These are phyloP conservation scores for Penicillium sp. DNA, from an alignment of 2,329 filamentous ascomycete species.

Conservation along the genomic window DNA sequence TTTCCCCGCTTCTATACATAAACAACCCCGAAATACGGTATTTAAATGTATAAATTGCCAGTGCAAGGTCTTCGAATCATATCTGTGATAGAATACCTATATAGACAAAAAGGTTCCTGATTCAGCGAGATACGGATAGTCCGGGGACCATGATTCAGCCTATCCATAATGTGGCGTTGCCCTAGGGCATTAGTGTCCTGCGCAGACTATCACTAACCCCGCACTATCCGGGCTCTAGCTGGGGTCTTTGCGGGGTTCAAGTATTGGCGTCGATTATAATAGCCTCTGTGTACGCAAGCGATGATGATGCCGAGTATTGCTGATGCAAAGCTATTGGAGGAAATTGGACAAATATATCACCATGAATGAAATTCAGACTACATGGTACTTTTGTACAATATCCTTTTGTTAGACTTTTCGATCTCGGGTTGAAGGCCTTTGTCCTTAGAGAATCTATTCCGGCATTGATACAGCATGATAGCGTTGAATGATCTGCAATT, in stretches of 20 bases:
- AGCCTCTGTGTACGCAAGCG: background rate
- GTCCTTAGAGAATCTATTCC: too few relatives aligned
- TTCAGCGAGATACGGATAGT: background rate
- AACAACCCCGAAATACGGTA: background rate
- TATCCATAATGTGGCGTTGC: background rate
- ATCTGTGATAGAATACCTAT: background rate
- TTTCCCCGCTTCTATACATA: background rate
- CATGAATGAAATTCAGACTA: background rate
- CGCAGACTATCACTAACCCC: background rate
- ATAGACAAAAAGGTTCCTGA: background rate
- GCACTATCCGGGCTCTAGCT: background rate
- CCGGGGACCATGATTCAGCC: background rate
- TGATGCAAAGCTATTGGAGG: background rate
- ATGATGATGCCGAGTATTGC: background rate
- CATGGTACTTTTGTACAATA: background rate
- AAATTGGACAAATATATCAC: background rate
- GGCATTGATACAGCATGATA: too few relatives aligned
- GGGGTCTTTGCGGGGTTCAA: constrained; percentile 1
- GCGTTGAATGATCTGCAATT: too few relatives aligned
- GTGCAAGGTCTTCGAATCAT: background rate
- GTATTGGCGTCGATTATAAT: background rate
- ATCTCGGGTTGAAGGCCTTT: too few relatives aligned
- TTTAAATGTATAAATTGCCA: background rate
- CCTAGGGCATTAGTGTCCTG: background rate
- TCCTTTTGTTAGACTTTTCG: too few relatives aligned